Evolutionary conservation across 495 filamentous ascomycete genomes (phyloP).

Genomic region (Alectoria sarmentosa): DNA sequence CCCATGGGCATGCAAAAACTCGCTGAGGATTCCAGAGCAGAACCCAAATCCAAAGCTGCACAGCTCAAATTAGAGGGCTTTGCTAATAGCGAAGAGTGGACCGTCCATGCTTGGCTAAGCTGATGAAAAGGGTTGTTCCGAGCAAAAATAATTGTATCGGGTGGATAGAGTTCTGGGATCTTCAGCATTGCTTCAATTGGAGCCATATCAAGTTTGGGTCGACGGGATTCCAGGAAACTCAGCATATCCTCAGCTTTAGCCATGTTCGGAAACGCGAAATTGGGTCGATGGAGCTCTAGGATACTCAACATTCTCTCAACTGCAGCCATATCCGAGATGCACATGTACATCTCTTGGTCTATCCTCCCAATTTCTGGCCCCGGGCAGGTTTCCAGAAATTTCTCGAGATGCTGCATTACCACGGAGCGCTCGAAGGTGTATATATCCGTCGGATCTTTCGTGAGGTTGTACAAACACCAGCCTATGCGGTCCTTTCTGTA

Average conservation of each 20-base stretch:
- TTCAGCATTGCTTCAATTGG: too few relatives aligned
- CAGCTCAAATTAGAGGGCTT: neutral
- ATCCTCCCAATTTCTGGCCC: neutral
- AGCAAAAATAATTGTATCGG: too few relatives aligned
- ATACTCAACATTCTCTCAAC: neutral
- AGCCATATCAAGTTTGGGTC: too few relatives aligned
- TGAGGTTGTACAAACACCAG: neutral
- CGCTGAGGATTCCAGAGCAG: neutral
- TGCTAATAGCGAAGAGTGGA: neutral
- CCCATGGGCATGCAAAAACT: neutral
- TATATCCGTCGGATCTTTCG: neutral
- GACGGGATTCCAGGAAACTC: too few relatives aligned
- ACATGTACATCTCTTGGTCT: neutral
- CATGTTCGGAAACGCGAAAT: neutral
- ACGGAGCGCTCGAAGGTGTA: neutral
- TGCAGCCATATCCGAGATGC: neutral
- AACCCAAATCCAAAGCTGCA: neutral
- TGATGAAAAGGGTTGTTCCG: neutral
- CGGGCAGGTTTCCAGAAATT: neutral
- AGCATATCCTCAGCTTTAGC: too few relatives aligned
- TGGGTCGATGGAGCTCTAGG: neutral
- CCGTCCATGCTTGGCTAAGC: neutral
- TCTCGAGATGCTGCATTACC: neutral
- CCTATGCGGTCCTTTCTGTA: neutral
- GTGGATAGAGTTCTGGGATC: too few relatives aligned